Evolutionary conservation across 257 asterid genomes (phyloP).

Genomic region (Ocimum tenuiflorum): DNA sequence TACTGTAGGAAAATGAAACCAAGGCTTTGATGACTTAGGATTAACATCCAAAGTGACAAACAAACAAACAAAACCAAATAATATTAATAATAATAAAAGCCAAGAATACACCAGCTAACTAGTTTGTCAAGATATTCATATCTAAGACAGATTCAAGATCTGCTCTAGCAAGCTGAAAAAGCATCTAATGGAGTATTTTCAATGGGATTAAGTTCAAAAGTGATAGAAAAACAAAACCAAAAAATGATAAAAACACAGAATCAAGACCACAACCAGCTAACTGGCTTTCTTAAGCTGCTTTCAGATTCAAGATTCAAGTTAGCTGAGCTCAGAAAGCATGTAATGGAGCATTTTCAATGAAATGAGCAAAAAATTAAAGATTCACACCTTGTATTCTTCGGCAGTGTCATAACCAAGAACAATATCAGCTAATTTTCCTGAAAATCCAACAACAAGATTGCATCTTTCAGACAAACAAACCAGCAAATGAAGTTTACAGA

Average conservation of each 20-base stretch:
- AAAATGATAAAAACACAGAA: no score
- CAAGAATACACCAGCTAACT: background rate
- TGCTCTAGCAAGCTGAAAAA: no score
- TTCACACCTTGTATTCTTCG: constrained; percentile 46
- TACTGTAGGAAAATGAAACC: constrained; percentile 12
- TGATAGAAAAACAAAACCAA: no score
- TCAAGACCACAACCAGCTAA: no score
- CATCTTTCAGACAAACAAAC: background rate
- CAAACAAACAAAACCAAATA: background rate
- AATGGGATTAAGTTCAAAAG: no score
- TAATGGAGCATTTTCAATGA: no score
- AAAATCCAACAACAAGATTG: background rate
- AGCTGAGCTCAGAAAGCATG: no score
- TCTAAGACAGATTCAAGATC: background rate
- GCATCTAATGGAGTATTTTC: no score
- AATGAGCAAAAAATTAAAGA: no score
- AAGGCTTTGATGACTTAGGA: background rate
- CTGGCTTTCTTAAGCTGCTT: no score
- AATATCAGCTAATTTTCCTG: constrained; percentile 61
- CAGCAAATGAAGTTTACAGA: background rate
- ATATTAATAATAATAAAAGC: background rate
- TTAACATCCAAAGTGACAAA: background rate
- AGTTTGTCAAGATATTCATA: background rate
- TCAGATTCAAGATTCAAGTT: no score
- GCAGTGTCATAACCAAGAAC: constrained; percentile 79